Evolutionary conservation across 1,284 basidiomycete species (phyloP).

Genomic region (Athelia psychrophila): DNA sequence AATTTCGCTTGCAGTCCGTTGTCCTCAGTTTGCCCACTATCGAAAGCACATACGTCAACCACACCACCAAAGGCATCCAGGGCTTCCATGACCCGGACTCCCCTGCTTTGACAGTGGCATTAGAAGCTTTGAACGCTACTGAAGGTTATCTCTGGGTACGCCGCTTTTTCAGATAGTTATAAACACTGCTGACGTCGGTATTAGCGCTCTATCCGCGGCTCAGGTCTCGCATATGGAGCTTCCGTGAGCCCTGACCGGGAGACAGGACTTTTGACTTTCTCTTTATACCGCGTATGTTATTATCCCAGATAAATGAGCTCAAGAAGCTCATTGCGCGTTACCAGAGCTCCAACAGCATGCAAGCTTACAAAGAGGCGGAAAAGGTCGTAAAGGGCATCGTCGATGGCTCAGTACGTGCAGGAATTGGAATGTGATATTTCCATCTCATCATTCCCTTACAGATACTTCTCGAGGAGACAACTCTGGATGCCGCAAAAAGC

Average conservation of each 20-base stretch:
- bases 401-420: conserved; percentile 70
- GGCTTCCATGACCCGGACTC: conserved; percentile 85
- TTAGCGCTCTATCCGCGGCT: conserved; percentile 84
- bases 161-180: conserved; percentile 9
- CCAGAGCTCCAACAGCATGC: conserved; percentile 85
- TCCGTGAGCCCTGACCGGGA: conserved; percentile 80
- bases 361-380: conserved; percentile 81
- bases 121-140: conserved; percentile 89
- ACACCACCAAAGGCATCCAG: conserved; percentile 76
- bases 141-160: conserved; percentile 93
- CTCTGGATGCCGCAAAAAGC: conserved; percentile 90
- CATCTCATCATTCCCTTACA: conserved; percentile 27
- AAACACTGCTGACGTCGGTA: conserved; percentile 6
- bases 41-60: conserved; percentile 87
- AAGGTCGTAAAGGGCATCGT: conserved; percentile 75
- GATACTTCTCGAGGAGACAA: conserved; percentile 81
- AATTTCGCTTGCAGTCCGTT: conserved; percentile 54
- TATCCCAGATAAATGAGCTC: conserved; percentile 4
- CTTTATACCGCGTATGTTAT: conserved; percentile 80
- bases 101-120: conserved; percentile 81
- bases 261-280: conserved; percentile 79
- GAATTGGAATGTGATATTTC: conserved; percentile 1
- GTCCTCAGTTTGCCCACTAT: conserved; percentile 91
- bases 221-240: conserved; percentile 93
- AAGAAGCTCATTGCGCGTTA: neutral